A percentile compares a stretch with the other conserved stretches of the same genome.
Conservation (phyloP, 2,329 filamentous ascomycete species). For the Basipetospora chlamydospora region DNA sequence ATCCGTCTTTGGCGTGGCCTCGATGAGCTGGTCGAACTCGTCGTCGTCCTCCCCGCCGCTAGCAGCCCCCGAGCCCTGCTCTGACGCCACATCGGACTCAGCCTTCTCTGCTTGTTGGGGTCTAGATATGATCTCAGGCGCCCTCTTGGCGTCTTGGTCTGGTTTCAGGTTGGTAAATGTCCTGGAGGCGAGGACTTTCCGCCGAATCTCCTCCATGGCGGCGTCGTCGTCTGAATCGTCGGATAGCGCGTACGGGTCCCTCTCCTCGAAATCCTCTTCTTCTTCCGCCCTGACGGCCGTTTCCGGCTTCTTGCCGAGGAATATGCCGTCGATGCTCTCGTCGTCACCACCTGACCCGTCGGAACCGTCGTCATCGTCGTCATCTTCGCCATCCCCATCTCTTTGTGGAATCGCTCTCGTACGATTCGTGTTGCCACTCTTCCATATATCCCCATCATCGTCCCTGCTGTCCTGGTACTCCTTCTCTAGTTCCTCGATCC, state of each 20-base stretch:
- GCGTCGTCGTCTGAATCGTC: slow-evolving; percentile 67
- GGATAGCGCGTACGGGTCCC: slow-evolving; percentile 62
- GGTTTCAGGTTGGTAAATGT: slow-evolving; percentile 47
- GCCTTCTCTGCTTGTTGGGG: slow-evolving; percentile 30
- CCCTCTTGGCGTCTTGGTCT: slow-evolving; percentile 19
- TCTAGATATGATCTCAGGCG: slow-evolving; percentile 47
- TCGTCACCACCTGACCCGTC: slow-evolving; percentile 26
- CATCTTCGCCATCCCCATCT: slow-evolving; percentile 35
- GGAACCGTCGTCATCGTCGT: slow-evolving; percentile 31
- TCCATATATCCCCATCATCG: slow-evolving; percentile 68
- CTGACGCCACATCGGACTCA: slow-evolving; percentile 34
- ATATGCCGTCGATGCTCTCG: slow-evolving; percentile 41
- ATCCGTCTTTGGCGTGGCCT: slow-evolving; percentile 80
- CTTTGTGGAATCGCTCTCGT: slow-evolving; percentile 13
- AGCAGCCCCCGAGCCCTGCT: slow-evolving; percentile 27
- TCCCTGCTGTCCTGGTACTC: slow-evolving; percentile 74
- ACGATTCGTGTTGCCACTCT: slow-evolving; percentile 76
- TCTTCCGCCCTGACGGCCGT: slow-evolving; percentile 12
- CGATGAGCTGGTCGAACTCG: slow-evolving; percentile 85
- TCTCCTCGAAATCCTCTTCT: slow-evolving; percentile 24
- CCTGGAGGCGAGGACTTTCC: slow-evolving; percentile 82
- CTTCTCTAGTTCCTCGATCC: slow-evolving; percentile 78
- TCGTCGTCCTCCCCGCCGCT: slow-evolving; percentile 49
- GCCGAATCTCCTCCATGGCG: slow-evolving; percentile 83
- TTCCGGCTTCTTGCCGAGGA: slow-evolving; percentile 39